Conservation (phyloP, 2,329 filamentous ascomycete species). For the Aspergillus sp. region DNA sequence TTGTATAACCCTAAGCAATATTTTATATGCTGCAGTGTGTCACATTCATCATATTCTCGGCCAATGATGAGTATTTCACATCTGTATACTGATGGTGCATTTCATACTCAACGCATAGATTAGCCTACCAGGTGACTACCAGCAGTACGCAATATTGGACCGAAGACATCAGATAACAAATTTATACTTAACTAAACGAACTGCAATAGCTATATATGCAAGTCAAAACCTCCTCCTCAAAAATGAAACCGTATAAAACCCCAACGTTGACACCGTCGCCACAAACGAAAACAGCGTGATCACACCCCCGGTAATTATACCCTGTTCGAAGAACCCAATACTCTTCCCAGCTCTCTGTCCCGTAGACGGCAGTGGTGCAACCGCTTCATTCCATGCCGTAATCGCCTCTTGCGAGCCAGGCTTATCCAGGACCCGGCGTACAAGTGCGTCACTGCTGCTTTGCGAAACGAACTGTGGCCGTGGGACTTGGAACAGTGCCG, state of each 20-base stretch:
- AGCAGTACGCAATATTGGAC: not conserved
- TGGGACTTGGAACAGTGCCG: constrained; percentile 45
- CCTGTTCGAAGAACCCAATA: constrained; percentile 53
- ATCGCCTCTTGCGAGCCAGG: constrained; percentile 16
- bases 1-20: too few species aligned
- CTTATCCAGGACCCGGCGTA: constrained; percentile 16
- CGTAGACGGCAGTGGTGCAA: constrained; percentile 34
- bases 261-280: constrained; percentile 22
- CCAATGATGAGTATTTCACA: too few species aligned
- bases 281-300: constrained; percentile 24
- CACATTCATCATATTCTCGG: too few species aligned
- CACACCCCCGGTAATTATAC: constrained; percentile 37
- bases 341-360: constrained; percentile 26
- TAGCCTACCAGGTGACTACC: not conserved
- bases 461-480: constrained; percentile 45
- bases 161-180: not conserved
- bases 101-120: too few species aligned
- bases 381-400: constrained; percentile 28
- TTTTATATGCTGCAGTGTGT: too few species aligned
- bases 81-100: too few species aligned
- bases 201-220: not conserved
- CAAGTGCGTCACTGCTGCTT: constrained; percentile 14
- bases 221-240: constrained; percentile 12
- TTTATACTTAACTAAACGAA: not conserved
- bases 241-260: constrained; percentile 24